These are phyloP conservation scores for Neophaeococcomyces mojaviensis DNA, from an alignment of 2,329 filamentous ascomycete species.

Conservation along the genomic window DNA sequence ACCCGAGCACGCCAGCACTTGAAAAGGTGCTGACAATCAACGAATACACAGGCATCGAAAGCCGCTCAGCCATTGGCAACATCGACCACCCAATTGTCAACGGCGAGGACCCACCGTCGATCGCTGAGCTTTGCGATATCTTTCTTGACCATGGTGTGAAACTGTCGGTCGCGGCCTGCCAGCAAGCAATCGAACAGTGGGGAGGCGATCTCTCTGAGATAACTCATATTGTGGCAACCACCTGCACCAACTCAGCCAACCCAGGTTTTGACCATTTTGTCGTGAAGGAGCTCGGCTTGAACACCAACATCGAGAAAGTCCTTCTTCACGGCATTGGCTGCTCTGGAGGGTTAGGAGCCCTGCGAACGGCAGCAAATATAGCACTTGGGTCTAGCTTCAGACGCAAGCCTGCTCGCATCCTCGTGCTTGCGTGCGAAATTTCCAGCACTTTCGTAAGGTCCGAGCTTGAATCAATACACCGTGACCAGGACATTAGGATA, in stretches of 20 bases:
- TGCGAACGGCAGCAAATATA: slow-evolving; percentile 59
- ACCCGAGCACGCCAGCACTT: slow-evolving; percentile 54
- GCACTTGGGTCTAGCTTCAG: slow-evolving; percentile 56
- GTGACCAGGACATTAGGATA: slow-evolving; percentile 55
- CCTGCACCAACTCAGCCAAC: slow-evolving; percentile 63
- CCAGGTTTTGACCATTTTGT: slow-evolving; percentile 62
- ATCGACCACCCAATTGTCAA: slow-evolving; percentile 57
- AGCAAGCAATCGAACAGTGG: slow-evolving; percentile 26
- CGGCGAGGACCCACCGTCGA: slow-evolving; percentile 29
- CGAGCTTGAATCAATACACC: slow-evolving; percentile 57
- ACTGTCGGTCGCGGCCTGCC: slow-evolving; percentile 26
- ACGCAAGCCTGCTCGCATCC: slow-evolving; percentile 52
- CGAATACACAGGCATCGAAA: slow-evolving; percentile 57
- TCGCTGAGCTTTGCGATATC: slow-evolving; percentile 23
- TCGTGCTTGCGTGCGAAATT: slow-evolving; percentile 50
- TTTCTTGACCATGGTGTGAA: slow-evolving; percentile 27
- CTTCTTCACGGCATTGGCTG: slow-evolving; percentile 61
- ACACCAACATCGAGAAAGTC: slow-evolving; percentile 55
- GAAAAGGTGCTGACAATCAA: slow-evolving; percentile 58
- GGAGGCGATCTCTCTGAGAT: slow-evolving; percentile 34
- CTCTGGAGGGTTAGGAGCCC: slow-evolving; percentile 54
- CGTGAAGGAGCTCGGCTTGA: slow-evolving; percentile 50
- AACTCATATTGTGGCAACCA: slow-evolving; percentile 61
- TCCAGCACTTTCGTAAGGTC: slow-evolving; percentile 50
- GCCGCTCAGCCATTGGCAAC: slow-evolving; percentile 54